phyloP scores from a whole-genome alignment of 148 eudicot genomes.

The Polygonum aviculare region DNA sequence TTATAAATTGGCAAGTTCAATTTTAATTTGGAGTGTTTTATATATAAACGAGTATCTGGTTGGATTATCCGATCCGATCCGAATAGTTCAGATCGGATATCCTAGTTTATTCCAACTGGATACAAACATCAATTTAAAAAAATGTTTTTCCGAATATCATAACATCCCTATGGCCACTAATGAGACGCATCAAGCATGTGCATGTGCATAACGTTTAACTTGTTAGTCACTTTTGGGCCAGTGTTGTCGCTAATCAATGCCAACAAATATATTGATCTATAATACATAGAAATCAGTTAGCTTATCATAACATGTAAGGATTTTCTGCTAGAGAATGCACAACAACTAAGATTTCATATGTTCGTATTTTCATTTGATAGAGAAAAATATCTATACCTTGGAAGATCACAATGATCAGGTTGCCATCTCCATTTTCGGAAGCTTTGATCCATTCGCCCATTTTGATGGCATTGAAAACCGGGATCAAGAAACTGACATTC shows the following conservation, averaged over 20 bases:
- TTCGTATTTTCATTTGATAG: neutral
- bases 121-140: too few species aligned
- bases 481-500: conserved; percentile 65
- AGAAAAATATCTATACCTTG: conserved; percentile 35
- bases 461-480: conserved; percentile 57
- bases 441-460: conserved; percentile 43
- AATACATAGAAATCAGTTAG: neutral
- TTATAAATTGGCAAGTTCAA: too few species aligned
- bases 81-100: too few species aligned
- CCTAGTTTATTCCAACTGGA: too few species aligned
- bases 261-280: neutral
- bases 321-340: neutral
- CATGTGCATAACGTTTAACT: neutral
- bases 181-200: neutral
- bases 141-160: too few species aligned
- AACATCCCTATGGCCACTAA: too few species aligned
- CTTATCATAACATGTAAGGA: neutral
- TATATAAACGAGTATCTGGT: too few species aligned
- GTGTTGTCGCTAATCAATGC: neutral
- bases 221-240: neutral
- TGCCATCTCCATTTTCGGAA: conserved; percentile 79
- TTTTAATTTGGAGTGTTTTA: too few species aligned
- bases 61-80: too few species aligned
- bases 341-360: neutral
- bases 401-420: conserved; percentile 49